Percentiles rank a stretch among this genome's conserved stretches.
Evolutionary conservation across 371 early-diverging fungal genomes (phyloP).

Genomic region (Haplosporangium sp.): DNA sequence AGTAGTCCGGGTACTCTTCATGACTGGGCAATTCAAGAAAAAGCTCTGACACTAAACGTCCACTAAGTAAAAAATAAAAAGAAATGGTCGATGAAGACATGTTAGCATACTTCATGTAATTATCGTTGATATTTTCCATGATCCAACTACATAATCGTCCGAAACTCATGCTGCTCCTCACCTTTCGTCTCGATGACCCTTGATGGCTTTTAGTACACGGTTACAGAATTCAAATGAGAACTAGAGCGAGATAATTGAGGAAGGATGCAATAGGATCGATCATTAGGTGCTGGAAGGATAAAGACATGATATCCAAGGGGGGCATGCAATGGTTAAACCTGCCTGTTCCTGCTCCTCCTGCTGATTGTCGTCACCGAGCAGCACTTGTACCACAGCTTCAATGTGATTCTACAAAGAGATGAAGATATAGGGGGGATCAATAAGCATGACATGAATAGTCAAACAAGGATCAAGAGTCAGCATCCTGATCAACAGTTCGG

Average conservation of each 20-base stretch:
- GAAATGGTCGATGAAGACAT: neutral
- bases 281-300: constrained; percentile 1
- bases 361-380: constrained; percentile 1
- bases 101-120: neutral
- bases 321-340: neutral
- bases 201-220: constrained; percentile 34
- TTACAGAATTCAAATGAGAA: constrained; percentile 44
- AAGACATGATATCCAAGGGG: neutral
- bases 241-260: constrained; percentile 6
- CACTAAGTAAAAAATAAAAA: constrained; percentile 52
- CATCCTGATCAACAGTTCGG: neutral
- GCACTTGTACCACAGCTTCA: neutral
- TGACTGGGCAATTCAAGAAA: constrained; percentile 84
- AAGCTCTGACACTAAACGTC: constrained; percentile 74
- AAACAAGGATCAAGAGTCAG: neutral
- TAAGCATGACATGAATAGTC: neutral
- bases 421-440: neutral
- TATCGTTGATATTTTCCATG: neutral
- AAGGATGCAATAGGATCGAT: neutral
- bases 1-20: constrained; percentile 92
- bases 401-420: constrained; percentile 8
- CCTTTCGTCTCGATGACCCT: constrained; percentile 40
- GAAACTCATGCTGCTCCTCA: constrained; percentile 5
- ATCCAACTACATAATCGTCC: neutral
- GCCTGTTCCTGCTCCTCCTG: constrained; percentile 19